Base-by-base conservation (phyloP, 1,284 basidiomycete species). In the Gomphus sp. region DNA sequence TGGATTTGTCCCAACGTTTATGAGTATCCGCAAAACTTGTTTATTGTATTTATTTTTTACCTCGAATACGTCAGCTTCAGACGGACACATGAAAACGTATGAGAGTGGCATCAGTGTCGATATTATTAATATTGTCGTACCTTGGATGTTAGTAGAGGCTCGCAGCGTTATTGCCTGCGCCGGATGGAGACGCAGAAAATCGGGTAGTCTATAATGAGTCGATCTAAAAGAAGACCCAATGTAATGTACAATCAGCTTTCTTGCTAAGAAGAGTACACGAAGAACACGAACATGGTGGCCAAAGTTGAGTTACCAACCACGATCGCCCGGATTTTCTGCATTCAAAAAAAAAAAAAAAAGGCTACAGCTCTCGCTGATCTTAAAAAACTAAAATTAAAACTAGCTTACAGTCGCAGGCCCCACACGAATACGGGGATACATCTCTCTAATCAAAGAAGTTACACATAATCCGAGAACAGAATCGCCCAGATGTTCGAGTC, bases 401-500 rank as follows among this genome's bases (percentile, higher is more conserved):
- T 14, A 2, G 16, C 80, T 65, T 65, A 87, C 88, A 56, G 88
- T 88, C 4, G 82, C 80, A 31, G 88, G 85, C 1, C 87, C 87
- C 37, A 90, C 88, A 22, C 80, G 80, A n/a, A 90, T 70, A 59
- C 79, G 74, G 0, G 87, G 87, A 70, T 80, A 86, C 66, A 77
- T 75, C 10, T 85, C 77, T 47, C 78, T 70, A 66, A 90, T 71
- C 41, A 89, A 73, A 49, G 69, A 72, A 0, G 88, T 89, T 31
- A 89, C 81, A 34, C 81, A 73, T 22, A 89, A 69, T 16, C 80
- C 80, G 0, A 90, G 73, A 33, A 90, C 86, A 6, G 80, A 74
- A 65, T 90, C 87, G 0, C 88, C 87, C 3, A 89, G 72, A 68
- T 87, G 84, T 66, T 90, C 87, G 58, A 80, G 77, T 67, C 87